Percentiles rank a stretch among this genome's conserved stretches.
Evolutionary conservation across 352 stramenopile species (phyloP).

Genomic region (Phytopythium boreale): DNA sequence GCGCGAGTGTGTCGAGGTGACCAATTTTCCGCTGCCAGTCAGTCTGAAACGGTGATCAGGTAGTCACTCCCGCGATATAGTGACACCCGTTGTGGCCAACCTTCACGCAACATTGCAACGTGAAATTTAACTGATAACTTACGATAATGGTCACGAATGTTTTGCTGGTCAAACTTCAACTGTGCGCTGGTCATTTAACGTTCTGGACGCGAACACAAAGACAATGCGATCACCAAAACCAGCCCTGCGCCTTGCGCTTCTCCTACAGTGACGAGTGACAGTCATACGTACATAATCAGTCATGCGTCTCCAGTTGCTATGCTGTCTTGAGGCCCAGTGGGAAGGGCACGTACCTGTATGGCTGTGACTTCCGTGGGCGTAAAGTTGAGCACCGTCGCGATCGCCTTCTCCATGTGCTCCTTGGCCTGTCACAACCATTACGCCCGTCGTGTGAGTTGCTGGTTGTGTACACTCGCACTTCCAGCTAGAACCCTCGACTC

Average conservation of each 20-base stretch:
- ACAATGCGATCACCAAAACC: conserved; percentile 51
- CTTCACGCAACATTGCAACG: background rate
- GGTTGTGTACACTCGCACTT: background rate
- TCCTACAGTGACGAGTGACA: conserved; percentile 19
- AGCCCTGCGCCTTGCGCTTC: conserved; percentile 59
- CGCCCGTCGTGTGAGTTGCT: background rate
- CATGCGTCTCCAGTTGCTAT: background rate
- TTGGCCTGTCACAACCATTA: conserved; percentile 40
- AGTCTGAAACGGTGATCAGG: background rate
- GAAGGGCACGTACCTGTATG: conserved; percentile 47
- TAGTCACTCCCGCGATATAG: background rate
- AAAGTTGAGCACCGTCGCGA: conserved; percentile 86
- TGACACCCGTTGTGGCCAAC: background rate
- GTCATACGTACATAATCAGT: background rate
- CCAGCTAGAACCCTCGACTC: conserved; percentile 2
- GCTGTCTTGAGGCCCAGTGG: too few relatives aligned
- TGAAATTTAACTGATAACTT: too few relatives aligned
- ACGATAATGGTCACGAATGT: background rate
- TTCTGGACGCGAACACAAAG: background rate
- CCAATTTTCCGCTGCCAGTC: conserved; percentile 3
- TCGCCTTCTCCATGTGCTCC: conserved; percentile 89
- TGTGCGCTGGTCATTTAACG: background rate
- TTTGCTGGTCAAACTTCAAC: background rate
- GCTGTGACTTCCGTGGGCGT: conserved; percentile 56
- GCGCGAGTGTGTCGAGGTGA: background rate